phyloP scores from a whole-genome alignment of 331 rosid genomes.

The Pyrus hybrid region DNA sequence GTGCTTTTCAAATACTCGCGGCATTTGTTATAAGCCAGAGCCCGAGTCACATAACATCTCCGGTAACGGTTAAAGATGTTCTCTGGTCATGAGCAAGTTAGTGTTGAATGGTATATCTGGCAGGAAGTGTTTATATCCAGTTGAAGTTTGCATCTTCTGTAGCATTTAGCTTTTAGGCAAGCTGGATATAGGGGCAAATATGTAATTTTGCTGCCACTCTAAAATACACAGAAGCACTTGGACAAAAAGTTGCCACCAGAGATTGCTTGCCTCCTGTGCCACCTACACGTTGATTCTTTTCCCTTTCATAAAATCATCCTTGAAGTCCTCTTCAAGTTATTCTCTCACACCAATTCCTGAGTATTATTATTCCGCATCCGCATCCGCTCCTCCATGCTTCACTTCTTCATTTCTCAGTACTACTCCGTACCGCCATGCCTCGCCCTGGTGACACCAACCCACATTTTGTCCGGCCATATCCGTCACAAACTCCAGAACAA shows the following conservation, averaged over 20 bases:
- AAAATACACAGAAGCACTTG: too few relatives aligned
- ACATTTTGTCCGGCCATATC: constrained; percentile 39
- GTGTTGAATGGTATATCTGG: not conserved
- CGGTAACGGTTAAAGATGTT: not conserved
- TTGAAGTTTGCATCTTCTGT: not conserved
- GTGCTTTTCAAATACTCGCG: not conserved
- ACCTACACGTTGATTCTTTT: constrained; percentile 53
- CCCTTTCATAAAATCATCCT: constrained; percentile 58
- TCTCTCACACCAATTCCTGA: constrained; percentile 25
- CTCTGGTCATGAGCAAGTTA: not conserved
- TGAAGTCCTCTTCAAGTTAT: constrained; percentile 69
- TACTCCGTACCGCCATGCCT: constrained; percentile 16
- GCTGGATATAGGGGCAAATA: not conserved
- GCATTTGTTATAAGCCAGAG: not conserved
- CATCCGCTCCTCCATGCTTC: not conserved
- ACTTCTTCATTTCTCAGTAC: constrained; percentile 2
- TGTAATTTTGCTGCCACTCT: not conserved
- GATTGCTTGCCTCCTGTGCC: constrained; percentile 42
- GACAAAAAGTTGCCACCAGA: constrained; percentile 9
- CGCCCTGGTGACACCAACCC: constrained; percentile 50
- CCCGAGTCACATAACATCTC: too few relatives aligned
- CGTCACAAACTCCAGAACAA: constrained; percentile 1
- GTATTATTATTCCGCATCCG: constrained; percentile 3
- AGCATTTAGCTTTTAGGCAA: not conserved
- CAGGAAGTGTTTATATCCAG: not conserved